Evolutionary conservation across 768 basidiomycete genomes (phyloP), one percentile per base, ranked within the genome.

Genomic region (Pleurotus tuoliensis): DNA sequence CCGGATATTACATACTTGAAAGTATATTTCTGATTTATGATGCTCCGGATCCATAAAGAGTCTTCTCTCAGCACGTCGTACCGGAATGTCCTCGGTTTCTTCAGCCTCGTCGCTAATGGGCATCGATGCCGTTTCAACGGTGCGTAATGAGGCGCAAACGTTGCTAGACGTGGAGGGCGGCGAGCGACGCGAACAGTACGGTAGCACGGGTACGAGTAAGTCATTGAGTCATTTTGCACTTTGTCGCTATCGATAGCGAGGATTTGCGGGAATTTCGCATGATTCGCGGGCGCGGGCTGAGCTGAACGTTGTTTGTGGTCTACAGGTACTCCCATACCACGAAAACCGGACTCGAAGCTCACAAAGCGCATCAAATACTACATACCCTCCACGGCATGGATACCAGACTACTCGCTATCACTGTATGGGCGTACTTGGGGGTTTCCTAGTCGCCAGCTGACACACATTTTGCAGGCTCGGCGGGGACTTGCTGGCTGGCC

Each of bases 401-500:
- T 94, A 58, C 91, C 91, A 5, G 76, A 81, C 55, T 94, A 94
- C 62, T 83, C 84, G 0, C 63, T 79, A 13, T 84, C 85, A 16
- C 71, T 86, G 88, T 90, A 65, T 59, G 88, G 73, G 16, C 16
- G 22, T 13, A 44, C 56, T 61, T 55, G 51, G 51, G 48, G 55
- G 16, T 13, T 16, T n/a, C 41, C 18, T 37, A 56, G 37, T 30
- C 37, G 9, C 45, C 18, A 24, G 11, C 44, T 16, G 41, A 48
- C 27, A 41, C 25, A 13, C 37, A 44, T 47, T 18, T 40, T 12
- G 16, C 58, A 76, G 76, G 43, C 65, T 76, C 40, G 70, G 69
- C 38, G 78, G 71, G 24, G 92, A 95, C 69, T 62, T 92, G n/a
- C 75, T 93, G 0, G 92, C 91, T 24, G 95, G 94, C 15, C 65